Percentiles rank a stretch among this genome's conserved stretches.
phyloP scores from a whole-genome alignment of 305 asterid genomes.

The Fraxinus greggii region DNA sequence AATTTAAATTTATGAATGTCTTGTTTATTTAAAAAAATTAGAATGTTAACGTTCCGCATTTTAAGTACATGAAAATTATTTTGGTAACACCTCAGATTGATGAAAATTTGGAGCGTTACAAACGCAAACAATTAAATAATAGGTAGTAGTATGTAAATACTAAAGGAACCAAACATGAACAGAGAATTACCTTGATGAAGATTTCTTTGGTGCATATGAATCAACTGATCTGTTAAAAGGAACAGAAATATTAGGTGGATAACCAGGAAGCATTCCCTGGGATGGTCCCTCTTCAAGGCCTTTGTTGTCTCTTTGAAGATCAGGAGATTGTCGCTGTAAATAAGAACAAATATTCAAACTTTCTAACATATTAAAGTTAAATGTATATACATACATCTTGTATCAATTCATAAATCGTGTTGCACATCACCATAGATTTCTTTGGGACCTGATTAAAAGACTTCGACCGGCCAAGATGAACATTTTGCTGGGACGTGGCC shows the following conservation, averaged over 20 bases:
- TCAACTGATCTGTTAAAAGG: conserved; percentile 45
- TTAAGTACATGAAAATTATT: too few relatives aligned
- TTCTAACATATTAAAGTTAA: conserved; percentile 14
- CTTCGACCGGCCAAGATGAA: conserved; percentile 47
- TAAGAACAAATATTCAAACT: conserved; percentile 15
- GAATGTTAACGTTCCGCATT: too few relatives aligned
- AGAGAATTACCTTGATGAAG: conserved; percentile 50
- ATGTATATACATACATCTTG: not conserved
- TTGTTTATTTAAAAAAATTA: too few relatives aligned
- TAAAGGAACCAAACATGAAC: not conserved
- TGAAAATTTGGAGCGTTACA: too few relatives aligned
- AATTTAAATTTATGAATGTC: too few relatives aligned
- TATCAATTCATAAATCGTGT: conserved; percentile 31
- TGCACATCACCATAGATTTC: conserved; percentile 31
- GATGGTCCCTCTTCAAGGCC: conserved; percentile 40
- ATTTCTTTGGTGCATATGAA: conserved; percentile 33
- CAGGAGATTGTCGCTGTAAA: conserved; percentile 52
- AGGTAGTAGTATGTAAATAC: not conserved
- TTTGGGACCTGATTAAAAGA: conserved; percentile 47
- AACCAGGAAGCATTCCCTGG: conserved; percentile 39
- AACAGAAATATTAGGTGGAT: conserved; percentile 35
- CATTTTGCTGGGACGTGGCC: conserved; percentile 43
- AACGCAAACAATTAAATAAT: conserved; percentile 23
- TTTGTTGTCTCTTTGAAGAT: conserved; percentile 45
- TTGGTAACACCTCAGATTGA: too few relatives aligned